These are phyloP conservation scores for Fusarium foetens DNA, from an alignment of 2,329 filamentous ascomycete genomes.

Conservation along the genomic window DNA sequence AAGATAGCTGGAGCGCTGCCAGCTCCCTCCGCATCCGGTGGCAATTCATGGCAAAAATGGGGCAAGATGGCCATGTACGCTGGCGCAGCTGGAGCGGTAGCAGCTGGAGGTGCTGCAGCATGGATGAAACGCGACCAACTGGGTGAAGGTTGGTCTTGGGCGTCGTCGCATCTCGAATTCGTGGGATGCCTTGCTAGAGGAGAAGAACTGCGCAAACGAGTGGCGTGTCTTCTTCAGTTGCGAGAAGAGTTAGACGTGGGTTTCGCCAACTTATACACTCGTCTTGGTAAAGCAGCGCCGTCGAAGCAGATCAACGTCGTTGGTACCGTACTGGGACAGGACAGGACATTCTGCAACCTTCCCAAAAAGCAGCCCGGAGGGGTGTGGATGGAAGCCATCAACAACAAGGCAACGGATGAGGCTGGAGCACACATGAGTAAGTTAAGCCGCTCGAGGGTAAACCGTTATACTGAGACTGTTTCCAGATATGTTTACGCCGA, in stretches of 20 bases:
- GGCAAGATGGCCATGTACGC: conserved; percentile 87
- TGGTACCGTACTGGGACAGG: conserved; percentile 69
- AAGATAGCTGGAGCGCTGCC: conserved; percentile 43
- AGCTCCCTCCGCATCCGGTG: conserved; percentile 42
- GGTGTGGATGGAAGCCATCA: conserved; percentile 77
- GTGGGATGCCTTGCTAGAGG: conserved; percentile 88
- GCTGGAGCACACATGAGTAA: conserved; percentile 79
- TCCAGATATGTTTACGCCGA: conserved; percentile 76
- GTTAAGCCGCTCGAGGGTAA: conserved; percentile 42
- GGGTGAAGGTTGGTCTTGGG: conserved; percentile 80
- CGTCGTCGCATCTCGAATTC: conserved; percentile 90
- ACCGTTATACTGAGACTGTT: conserved; percentile 5
- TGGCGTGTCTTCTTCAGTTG: conserved; percentile 74
- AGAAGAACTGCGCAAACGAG: conserved; percentile 80
- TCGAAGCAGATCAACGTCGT: conserved; percentile 63
- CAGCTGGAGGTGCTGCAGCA: conserved; percentile 83
- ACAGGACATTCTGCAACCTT: conserved; percentile 90
- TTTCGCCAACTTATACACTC: conserved; percentile 88
- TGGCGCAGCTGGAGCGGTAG: conserved; percentile 83
- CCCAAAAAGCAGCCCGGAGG: conserved; percentile 67
- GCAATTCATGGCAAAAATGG: conserved; percentile 77
- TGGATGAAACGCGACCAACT: conserved; percentile 88
- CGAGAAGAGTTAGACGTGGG: conserved; percentile 74
- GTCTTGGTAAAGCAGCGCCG: conserved; percentile 75
- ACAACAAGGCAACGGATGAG: conserved; percentile 83